Conservation (phyloP, 1,284 basidiomycete species). For the Amylostereum chailletii region DNA sequence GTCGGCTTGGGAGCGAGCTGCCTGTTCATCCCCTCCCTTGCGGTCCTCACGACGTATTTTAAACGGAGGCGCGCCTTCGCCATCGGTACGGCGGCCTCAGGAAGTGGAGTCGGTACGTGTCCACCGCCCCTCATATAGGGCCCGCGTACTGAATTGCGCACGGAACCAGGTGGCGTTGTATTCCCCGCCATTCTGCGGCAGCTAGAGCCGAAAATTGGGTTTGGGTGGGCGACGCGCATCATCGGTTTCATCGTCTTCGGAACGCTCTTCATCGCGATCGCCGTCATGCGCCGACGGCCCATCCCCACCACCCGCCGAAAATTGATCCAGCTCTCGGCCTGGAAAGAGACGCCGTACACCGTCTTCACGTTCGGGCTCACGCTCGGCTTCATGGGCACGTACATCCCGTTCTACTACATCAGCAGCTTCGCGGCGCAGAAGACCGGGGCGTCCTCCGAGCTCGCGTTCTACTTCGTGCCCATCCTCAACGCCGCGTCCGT, state of each 20-base stretch:
- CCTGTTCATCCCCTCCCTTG: background rate
- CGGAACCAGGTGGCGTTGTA: slow-evolving; percentile 1
- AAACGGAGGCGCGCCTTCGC: background rate
- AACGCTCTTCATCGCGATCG: slow-evolving; percentile 3
- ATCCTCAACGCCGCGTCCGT: slow-evolving; percentile 1
- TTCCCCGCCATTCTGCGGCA: slow-evolving; percentile 7
- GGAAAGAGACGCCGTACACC: slow-evolving; percentile 3
- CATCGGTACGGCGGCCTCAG: background rate
- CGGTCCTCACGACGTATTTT: background rate
- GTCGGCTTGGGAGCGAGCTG: background rate
- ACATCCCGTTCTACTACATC: slow-evolving; percentile 9
- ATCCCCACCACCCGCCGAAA: background rate
- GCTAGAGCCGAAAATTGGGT: slow-evolving; percentile 7
- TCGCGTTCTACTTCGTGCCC: background rate
- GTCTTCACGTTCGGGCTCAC: slow-evolving; percentile 4
- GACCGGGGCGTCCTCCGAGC: slow-evolving; percentile 1
- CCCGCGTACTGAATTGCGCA: too few relatives aligned
- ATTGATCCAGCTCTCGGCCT: slow-evolving; percentile 3
- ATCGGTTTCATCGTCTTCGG: slow-evolving; percentile 8
- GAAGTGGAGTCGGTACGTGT: background rate
- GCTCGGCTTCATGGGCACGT: slow-evolving; percentile 6
- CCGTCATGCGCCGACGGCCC: slow-evolving; percentile 3
- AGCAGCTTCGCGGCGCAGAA: slow-evolving; percentile 1
- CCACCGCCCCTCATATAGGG: background rate
- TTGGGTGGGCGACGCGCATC: slow-evolving; percentile 8